phyloP scores from a whole-genome alignment of 495 filamentous ascomycete species.

The Patellaria atrata region DNA sequence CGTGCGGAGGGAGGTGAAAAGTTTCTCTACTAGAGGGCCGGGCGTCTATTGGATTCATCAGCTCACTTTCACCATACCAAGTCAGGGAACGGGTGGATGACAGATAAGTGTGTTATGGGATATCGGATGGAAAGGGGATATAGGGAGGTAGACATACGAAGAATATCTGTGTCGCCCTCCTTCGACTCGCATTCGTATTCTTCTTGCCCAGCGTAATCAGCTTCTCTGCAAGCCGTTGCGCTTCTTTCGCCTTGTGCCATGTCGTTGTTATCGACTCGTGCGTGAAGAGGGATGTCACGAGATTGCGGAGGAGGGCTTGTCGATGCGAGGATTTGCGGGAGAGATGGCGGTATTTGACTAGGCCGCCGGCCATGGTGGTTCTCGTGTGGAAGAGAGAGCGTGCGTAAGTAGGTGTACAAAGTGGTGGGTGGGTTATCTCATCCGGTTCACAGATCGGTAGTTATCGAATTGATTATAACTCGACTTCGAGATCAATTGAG shows the following conservation, averaged over 20 bases:
- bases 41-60: slow-evolving; percentile 46
- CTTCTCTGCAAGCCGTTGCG: slow-evolving; percentile 83
- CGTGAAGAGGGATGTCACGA: slow-evolving; percentile 87
- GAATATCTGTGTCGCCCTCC: slow-evolving; percentile 56
- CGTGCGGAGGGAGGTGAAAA: slow-evolving; percentile 68
- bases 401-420: too few species aligned
- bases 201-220: slow-evolving; percentile 85
- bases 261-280: slow-evolving; percentile 89
- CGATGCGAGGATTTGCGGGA: slow-evolving; percentile 72
- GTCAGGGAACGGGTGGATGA: not conserved
- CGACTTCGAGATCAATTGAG: too few species aligned
- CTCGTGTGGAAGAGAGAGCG: too few species aligned
- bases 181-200: slow-evolving; percentile 61
- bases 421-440: too few species aligned
- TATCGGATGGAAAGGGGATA: not conserved
- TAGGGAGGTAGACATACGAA: slow-evolving; percentile 44
- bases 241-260: slow-evolving; percentile 93
- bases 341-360: slow-evolving; percentile 73
- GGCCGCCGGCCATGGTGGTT: slow-evolving; percentile 73
- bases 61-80: too few species aligned
- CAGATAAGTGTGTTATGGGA: not conserved
- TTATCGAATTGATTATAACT: too few species aligned
- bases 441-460: too few species aligned
- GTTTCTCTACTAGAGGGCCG: slow-evolving; percentile 57
- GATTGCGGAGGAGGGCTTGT: slow-evolving; percentile 84